phyloP scores from a whole-genome alignment of 2,329 filamentous ascomycete species.

The Fusarium citri region DNA sequence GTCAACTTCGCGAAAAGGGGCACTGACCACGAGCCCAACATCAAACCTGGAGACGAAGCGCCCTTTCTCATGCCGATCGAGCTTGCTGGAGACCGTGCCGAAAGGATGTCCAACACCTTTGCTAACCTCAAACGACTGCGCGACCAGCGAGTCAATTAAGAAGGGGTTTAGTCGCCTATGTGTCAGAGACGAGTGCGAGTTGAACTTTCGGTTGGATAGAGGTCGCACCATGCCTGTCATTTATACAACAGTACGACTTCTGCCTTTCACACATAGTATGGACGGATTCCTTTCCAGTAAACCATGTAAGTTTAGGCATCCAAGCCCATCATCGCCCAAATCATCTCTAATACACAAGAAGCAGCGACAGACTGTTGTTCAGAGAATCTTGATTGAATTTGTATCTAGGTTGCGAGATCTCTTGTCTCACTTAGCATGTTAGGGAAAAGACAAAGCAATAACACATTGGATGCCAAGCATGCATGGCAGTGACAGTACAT shows the following conservation, averaged over 20 bases:
- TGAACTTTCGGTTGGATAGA: too few relatives aligned
- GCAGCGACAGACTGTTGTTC: neutral
- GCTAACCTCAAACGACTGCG: neutral
- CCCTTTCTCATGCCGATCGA: neutral
- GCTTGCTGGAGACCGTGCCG: neutral
- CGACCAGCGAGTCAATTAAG: neutral
- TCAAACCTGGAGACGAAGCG: neutral
- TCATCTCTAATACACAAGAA: neutral
- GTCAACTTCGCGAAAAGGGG: neutral
- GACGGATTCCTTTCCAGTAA: neutral
- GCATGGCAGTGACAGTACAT: neutral
- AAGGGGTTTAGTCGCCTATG: neutral
- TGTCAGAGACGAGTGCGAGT: neutral
- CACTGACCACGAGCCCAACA: neutral
- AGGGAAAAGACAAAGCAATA: neutral
- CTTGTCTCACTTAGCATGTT: neutral
- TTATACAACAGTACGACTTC: neutral
- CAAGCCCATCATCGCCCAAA: neutral
- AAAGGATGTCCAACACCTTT: neutral
- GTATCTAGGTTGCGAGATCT: neutral
- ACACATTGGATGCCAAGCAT: neutral
- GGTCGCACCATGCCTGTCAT: neutral
- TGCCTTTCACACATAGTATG: neutral
- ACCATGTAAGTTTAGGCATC: neutral
- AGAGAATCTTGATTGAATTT: neutral